phyloP scores from a whole-genome alignment of 1,284 basidiomycete species.

The Ganoderma sp. region DNA sequence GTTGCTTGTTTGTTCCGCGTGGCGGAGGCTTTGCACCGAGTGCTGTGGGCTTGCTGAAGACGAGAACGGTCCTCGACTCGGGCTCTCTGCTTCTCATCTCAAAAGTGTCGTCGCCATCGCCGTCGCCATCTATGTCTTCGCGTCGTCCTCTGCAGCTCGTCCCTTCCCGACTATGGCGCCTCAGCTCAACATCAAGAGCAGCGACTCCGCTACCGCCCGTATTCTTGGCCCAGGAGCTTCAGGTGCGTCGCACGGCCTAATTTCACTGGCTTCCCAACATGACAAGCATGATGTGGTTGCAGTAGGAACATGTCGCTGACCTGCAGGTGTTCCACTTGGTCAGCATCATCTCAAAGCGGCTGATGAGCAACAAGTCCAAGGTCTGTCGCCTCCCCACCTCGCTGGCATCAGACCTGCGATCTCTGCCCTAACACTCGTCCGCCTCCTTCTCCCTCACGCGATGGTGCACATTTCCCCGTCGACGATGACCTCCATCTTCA shows the following conservation, averaged over 20 bases:
- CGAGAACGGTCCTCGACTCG: not conserved
- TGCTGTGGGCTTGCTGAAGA: not conserved
- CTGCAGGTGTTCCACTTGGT: no score
- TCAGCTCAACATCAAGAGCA: no score
- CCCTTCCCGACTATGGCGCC: not conserved
- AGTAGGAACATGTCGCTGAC: no score
- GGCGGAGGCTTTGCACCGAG: not conserved
- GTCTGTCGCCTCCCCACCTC: conserved; percentile 42
- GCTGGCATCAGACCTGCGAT: not conserved
- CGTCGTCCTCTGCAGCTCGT: not conserved
- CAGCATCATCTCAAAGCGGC: no score
- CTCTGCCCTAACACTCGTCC: not conserved
- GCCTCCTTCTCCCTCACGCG: not conserved
- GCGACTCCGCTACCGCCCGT: no score
- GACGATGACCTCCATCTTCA: conserved; percentile 81
- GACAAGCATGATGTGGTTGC: no score
- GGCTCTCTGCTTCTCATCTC: conserved; percentile 8
- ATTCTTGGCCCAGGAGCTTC: no score
- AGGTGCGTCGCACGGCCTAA: no score
- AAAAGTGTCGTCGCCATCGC: not conserved
- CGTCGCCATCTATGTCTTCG: not conserved
- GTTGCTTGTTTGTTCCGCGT: not conserved
- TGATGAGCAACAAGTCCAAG: conserved; percentile 93
- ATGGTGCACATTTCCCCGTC: conserved; percentile 62
- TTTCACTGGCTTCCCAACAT: no score